A percentile compares a stretch with the other conserved stretches of the same genome.
Conservation (phyloP, 108 stramenopile genomes). For the Cyclotella baltica region DNA sequence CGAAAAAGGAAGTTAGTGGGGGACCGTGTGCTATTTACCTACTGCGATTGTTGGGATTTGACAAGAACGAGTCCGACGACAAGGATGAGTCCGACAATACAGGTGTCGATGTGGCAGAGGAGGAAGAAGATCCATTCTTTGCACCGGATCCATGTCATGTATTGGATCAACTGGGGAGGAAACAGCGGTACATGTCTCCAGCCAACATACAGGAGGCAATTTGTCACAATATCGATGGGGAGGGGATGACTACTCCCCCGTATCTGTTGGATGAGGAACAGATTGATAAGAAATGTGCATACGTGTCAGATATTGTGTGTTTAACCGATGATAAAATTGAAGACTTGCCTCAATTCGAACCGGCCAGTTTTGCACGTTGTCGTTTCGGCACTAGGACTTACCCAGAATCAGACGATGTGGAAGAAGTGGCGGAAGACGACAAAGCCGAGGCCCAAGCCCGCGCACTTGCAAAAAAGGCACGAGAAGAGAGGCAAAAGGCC, state of each 20-base stretch:
- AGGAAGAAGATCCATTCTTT: slow-evolving; percentile 41
- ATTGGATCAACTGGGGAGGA: slow-evolving; percentile 51
- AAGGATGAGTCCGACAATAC: background rate
- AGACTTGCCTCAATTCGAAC: slow-evolving; percentile 47
- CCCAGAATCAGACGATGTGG: slow-evolving; percentile 26
- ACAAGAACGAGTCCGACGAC: slow-evolving; percentile 15
- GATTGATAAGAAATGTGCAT: slow-evolving; percentile 6
- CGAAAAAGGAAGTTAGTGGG: slow-evolving; percentile 31
- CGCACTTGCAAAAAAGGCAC: slow-evolving; percentile 17
- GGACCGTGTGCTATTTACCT: slow-evolving; percentile 28
- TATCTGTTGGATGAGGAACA: slow-evolving; percentile 46
- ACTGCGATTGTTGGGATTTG: slow-evolving; percentile 34
- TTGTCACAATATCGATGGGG: slow-evolving; percentile 30
- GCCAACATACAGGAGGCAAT: slow-evolving; percentile 47
- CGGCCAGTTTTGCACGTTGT: slow-evolving; percentile 50
- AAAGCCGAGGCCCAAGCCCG: slow-evolving; percentile 17
- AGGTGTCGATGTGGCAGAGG: too few relatives aligned
- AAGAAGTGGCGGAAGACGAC: slow-evolving; percentile 18
- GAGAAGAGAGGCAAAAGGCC: slow-evolving; percentile 28
- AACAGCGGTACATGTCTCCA: slow-evolving; percentile 46
- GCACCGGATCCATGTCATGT: slow-evolving; percentile 40
- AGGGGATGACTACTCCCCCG: slow-evolving; percentile 36
- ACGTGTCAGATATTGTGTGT: slow-evolving; percentile 42
- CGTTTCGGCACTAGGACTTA: slow-evolving; percentile 36
- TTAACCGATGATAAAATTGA: slow-evolving; percentile 35